Conservation (phyloP, 345 rosid species). For the Passiflora organensis region DNA sequence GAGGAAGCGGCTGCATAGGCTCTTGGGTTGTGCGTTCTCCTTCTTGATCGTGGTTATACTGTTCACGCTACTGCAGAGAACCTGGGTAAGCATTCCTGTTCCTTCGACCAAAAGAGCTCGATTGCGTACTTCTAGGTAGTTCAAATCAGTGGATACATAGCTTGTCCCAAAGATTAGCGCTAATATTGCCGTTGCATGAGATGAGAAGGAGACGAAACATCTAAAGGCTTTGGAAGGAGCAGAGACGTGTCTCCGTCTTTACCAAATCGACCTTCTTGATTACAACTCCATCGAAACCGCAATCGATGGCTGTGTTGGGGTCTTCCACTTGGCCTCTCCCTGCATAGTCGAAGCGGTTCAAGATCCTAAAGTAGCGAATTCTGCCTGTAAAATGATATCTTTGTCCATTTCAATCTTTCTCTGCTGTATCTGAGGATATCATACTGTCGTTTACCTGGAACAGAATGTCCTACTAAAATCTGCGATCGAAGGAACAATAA, state of each 20-base stretch:
- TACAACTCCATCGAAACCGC: conserved; percentile 63
- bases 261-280: conserved; percentile 78
- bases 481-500: conserved; percentile 74
- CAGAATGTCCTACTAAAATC: conserved; percentile 80
- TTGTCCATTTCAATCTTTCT: no score
- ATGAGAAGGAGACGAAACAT: conserved; percentile 79
- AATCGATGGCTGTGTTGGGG: conserved; percentile 62
- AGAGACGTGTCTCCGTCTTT: conserved; percentile 66
- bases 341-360: conserved; percentile 66
- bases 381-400: no score
- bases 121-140: not conserved
- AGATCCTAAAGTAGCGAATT: conserved; percentile 62
- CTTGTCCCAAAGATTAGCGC: no score
- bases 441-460: not conserved
- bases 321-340: conserved; percentile 93
- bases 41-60: conserved; percentile 72
- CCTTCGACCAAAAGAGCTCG: not conserved
- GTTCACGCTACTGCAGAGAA: conserved; percentile 78
- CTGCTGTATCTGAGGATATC: no score
- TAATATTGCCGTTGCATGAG: conserved; percentile 32
- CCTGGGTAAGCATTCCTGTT: conserved; percentile 32
- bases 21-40: conserved; percentile 77
- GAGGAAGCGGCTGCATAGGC: conserved; percentile 92
- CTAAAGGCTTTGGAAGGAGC: conserved; percentile 73
- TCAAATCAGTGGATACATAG: no score